Conservation (phyloP, 192 early-diverging fungal genomes). For the Neocallimastix lanati region DNA sequence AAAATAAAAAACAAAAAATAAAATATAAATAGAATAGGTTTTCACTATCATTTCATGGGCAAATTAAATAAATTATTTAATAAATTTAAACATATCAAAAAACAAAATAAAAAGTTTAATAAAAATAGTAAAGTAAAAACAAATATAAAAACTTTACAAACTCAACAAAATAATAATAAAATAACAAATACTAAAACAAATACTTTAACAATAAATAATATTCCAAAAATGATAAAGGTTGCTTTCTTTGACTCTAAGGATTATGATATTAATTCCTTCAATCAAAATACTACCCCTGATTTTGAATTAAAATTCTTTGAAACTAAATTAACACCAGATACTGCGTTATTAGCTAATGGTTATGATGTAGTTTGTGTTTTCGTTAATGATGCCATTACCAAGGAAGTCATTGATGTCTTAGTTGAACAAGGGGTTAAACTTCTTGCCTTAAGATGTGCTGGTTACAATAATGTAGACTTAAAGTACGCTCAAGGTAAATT, state of each 20-base stretch:
- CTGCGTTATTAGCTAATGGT: neutral
- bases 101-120: too few species aligned
- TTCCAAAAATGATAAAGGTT: neutral
- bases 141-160: too few species aligned
- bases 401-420: slow-evolving; percentile 10
- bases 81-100: too few species aligned
- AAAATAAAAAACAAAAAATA: too few species aligned
- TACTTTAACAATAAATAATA: too few species aligned
- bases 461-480: slow-evolving; percentile 24
- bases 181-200: too few species aligned
- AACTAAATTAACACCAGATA: neutral
- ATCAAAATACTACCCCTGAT: neutral
- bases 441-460: slow-evolving; percentile 23
- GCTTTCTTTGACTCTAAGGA: neutral
- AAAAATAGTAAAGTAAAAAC: too few species aligned
- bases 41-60: too few species aligned
- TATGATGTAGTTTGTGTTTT: slow-evolving; percentile 18
- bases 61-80: too few species aligned
- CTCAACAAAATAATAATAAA: too few species aligned
- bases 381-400: slow-evolving; percentile 18
- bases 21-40: too few species aligned
- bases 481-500: slow-evolving; percentile 8
- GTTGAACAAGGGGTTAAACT: slow-evolving; percentile 11
- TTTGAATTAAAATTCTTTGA: neutral
- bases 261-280: neutral